Conservation (phyloP, 2,329 filamentous ascomycete genomes). For the Neopestalotiopsis rosae region DNA sequence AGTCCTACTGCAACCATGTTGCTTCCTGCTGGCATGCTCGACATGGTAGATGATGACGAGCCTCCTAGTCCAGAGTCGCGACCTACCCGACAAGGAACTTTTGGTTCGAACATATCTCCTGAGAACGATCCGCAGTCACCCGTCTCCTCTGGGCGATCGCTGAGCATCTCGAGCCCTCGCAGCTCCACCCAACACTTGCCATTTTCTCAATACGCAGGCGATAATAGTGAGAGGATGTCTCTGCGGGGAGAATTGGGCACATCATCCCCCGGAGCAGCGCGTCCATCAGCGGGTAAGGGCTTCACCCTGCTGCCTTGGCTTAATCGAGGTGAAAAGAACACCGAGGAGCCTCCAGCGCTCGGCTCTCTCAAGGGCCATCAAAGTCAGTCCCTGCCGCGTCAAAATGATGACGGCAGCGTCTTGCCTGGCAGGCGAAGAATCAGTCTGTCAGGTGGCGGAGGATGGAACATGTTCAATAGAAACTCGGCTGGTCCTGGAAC, state of each 20-base stretch:
- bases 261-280: slow-evolving; percentile 45
- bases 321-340: slow-evolving; percentile 66
- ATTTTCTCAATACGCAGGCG: slow-evolving; percentile 53
- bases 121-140: slow-evolving; percentile 64
- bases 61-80: slow-evolving; percentile 48
- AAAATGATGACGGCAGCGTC: slow-evolving; percentile 60
- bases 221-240: slow-evolving; percentile 51
- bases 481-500: slow-evolving; percentile 55
- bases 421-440: slow-evolving; percentile 60
- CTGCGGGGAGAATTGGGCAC: slow-evolving; percentile 40
- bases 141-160: slow-evolving; percentile 61
- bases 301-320: slow-evolving; percentile 61
- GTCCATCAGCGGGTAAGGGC: slow-evolving; percentile 48
- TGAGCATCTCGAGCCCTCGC: slow-evolving; percentile 66
- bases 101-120: slow-evolving; percentile 40
- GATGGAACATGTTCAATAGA: slow-evolving; percentile 62
- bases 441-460: slow-evolving; percentile 56
- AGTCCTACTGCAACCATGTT: slow-evolving; percentile 78
- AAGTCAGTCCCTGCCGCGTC: slow-evolving; percentile 77
- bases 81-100: slow-evolving; percentile 39
- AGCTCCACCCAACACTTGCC: slow-evolving; percentile 63
- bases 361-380: slow-evolving; percentile 74
- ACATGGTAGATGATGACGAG: slow-evolving; percentile 67
- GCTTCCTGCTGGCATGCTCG: slow-evolving; percentile 70
- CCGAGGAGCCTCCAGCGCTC: slow-evolving; percentile 65